Evolutionary conservation across 2,329 filamentous ascomycete genomes (phyloP).

Genomic region (Aspergillus sp.): DNA sequence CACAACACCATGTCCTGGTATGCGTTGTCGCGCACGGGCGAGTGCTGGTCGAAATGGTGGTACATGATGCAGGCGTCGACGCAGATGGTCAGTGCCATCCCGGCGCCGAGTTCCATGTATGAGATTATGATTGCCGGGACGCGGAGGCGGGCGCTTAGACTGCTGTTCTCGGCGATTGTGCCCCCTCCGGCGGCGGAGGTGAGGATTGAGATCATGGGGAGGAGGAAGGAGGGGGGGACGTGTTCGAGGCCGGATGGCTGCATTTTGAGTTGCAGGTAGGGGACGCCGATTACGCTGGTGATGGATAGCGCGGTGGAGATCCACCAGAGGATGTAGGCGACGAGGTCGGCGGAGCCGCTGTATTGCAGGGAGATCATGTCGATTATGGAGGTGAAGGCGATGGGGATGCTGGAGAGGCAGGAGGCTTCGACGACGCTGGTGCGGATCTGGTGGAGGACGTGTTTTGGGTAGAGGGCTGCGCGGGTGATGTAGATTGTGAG

Average conservation of each 20-base stretch:
- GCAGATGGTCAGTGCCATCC: constrained; percentile 31
- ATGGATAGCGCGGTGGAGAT: constrained; percentile 34
- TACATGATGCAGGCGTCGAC: constrained; percentile 36
- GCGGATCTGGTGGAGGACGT: constrained; percentile 30
- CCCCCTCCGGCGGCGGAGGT: constrained; percentile 41
- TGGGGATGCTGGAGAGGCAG: constrained; percentile 40
- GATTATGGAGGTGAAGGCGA: constrained; percentile 36
- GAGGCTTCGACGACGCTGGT: constrained; percentile 36
- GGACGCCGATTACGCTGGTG: constrained; percentile 32
- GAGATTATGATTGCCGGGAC: constrained; percentile 43
- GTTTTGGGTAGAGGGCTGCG: constrained; percentile 30
- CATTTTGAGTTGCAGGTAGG: constrained; percentile 37
- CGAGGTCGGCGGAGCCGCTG: constrained; percentile 27
- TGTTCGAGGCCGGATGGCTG: constrained; percentile 36
- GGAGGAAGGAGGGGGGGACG: constrained; percentile 34
- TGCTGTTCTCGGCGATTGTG: constrained; percentile 32
- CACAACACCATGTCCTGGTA: constrained; percentile 44
- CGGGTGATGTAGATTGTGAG: constrained; percentile 35
- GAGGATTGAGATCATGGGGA: constrained; percentile 42
- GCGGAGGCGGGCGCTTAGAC: constrained; percentile 28
- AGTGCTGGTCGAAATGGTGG: constrained; percentile 29
- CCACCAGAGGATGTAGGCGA: constrained; percentile 45
- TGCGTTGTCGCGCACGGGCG: constrained; percentile 23
- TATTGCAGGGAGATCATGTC: constrained; percentile 51
- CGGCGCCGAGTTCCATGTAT: constrained; percentile 41